Conservation (phyloP, 352 stramenopile genomes). For the Phytophthora megakarya region DNA sequence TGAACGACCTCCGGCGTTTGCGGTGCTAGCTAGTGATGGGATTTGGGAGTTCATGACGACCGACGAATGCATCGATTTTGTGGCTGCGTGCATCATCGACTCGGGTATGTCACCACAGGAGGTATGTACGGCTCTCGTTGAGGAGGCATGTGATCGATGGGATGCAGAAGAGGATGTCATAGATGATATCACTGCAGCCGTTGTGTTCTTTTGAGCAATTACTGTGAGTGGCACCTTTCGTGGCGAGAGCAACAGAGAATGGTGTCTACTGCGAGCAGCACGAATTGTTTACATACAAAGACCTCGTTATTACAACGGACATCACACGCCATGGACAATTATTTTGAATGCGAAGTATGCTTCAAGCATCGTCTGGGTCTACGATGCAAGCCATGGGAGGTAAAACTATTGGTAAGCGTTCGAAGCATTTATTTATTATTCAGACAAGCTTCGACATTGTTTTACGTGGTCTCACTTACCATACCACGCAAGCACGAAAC, state of each 20-base stretch:
- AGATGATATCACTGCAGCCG: constrained; percentile 77
- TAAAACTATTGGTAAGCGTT: constrained; percentile 16
- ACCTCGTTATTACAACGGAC: neutral
- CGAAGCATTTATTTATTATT: constrained; percentile 30
- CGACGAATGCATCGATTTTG: constrained; percentile 72
- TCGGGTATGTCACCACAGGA: constrained; percentile 62
- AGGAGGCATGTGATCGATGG: constrained; percentile 76
- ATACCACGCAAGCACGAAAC: neutral
- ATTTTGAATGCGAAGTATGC: neutral
- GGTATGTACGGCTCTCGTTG: constrained; percentile 65
- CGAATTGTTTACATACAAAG: neutral
- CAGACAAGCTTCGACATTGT: too few species aligned
- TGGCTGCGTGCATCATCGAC: constrained; percentile 53
- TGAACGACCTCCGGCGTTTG: constrained; percentile 47
- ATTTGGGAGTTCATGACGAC: constrained; percentile 87
- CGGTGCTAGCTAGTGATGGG: constrained; percentile 78
- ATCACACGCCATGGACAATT: neutral
- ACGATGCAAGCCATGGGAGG: neutral
- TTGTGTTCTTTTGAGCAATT: constrained; percentile 65
- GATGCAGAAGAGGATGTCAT: constrained; percentile 82
- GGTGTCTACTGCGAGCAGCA: neutral
- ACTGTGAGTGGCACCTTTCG: too few species aligned
- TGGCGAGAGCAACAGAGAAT: too few species aligned
- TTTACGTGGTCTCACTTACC: neutral
- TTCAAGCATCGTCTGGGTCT: neutral